Percentiles rank a stretch among this genome's conserved stretches.
phyloP scores from a whole-genome alignment of 2,329 filamentous ascomycete species.

The Colletotrichum trifolii region DNA sequence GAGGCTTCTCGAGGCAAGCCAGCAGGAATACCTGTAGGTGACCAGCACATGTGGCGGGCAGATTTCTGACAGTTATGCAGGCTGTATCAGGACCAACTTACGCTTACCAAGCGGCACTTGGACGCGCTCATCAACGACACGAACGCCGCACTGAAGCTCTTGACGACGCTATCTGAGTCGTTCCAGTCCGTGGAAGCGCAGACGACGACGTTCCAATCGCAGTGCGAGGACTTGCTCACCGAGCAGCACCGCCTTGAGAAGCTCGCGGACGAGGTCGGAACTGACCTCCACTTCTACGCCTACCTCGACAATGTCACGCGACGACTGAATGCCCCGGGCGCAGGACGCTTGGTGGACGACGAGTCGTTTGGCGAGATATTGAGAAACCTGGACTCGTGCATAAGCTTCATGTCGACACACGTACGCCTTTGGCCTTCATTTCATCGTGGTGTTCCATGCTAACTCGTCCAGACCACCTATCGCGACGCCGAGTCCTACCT shows the following conservation, averaged over 20 bases:
- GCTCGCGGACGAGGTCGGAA: slow-evolving; percentile 85
- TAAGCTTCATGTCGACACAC: slow-evolving; percentile 91
- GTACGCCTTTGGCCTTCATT: slow-evolving; percentile 59
- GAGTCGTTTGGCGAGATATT: slow-evolving; percentile 91
- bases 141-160: slow-evolving; percentile 77
- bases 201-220: slow-evolving; percentile 91
- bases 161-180: slow-evolving; percentile 83
- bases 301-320: slow-evolving; percentile 93
- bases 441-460: background rate
- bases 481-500: slow-evolving; percentile 89
- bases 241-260: slow-evolving; percentile 84
- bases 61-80: slow-evolving; percentile 50
- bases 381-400: slow-evolving; percentile 85
- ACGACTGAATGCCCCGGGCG: slow-evolving; percentile 90
- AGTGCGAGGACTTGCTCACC: slow-evolving; percentile 87
- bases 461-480: slow-evolving; percentile 72
- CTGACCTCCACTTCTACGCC: slow-evolving; percentile 93
- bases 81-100: slow-evolving; percentile 83
- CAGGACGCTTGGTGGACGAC: slow-evolving; percentile 84
- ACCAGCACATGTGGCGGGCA: background rate
- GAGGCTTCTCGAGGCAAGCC: slow-evolving; percentile 81
- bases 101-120: slow-evolving; percentile 83
- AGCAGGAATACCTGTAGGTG: slow-evolving; percentile 83
- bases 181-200: slow-evolving; percentile 90
- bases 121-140: slow-evolving; percentile 83